Base-by-base conservation (phyloP, 1,284 basidiomycete genomes). In the Cystobasidium sp. region DNA sequence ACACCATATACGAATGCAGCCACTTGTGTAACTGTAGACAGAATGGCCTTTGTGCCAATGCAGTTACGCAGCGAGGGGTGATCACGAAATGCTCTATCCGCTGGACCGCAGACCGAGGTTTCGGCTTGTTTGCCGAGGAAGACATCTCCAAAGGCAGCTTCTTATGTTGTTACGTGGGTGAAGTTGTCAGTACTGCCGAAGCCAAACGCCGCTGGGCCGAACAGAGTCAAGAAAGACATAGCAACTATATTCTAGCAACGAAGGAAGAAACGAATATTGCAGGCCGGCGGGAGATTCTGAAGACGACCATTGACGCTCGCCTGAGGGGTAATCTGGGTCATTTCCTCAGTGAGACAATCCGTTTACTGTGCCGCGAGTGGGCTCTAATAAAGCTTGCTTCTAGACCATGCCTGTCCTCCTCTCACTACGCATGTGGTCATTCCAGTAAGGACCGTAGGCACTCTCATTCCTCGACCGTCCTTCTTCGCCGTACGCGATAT, bases 381-480 rank as follows among this genome's bases (percentile, higher is more conserved):
- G 1, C 31, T 7, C 24, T 20, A 18, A 14, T 14, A 22, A 39
- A 7, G 64, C 22, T 20, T 14, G 16, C 31, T 5, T 18, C 8
- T 66, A 74, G 67, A 74, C 44, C 72, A 74, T 47, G 72, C 72
- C 18, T 74, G 72, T 61, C 72, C 72, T 20, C 72, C 72, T 9
- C 43, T 55, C 16, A 39, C 65, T 4, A 74, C 65, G 20, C 72
- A 68, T 22, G 55, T 74, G 12, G 56, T 74, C 44, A 31, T 74
- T 9, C 72, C 72, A 14, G 52, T 74, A 3, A 66, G 72, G 18
- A 59, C 53, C 9, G 62, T 64, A 14, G 72, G 65, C 6, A 62
- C 49, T 0, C 14, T 74, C n/a, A 41, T 68, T 24, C 72, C 72
- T 5, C 53, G 70, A 10, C 65, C 67, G 20, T 65, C 65, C 8